phyloP scores from a whole-genome alignment of 768 basidiomycete species.

The Suillus spraguei region DNA sequence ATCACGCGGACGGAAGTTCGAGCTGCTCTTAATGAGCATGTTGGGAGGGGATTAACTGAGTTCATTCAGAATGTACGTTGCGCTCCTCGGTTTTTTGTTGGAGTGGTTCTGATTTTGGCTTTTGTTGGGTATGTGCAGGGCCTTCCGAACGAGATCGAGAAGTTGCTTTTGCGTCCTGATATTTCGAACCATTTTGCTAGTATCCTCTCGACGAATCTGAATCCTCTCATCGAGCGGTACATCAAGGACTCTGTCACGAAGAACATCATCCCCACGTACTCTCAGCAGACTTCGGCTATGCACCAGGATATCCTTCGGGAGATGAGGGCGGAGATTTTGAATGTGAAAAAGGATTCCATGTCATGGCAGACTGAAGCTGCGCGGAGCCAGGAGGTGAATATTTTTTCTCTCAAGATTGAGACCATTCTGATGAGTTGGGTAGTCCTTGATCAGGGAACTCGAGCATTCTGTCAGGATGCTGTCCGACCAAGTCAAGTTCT shows the following conservation, averaged over 20 bases:
- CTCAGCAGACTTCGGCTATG: constrained; percentile 71
- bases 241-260: constrained; percentile 79
- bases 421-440: constrained; percentile 16
- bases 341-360: constrained; percentile 77
- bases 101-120: constrained; percentile 6
- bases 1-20: constrained; percentile 85
- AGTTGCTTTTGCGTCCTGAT: constrained; percentile 73
- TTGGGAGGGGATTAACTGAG: constrained; percentile 72
- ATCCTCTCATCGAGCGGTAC: constrained; percentile 77
- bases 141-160: constrained; percentile 79
- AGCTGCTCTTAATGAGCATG: constrained; percentile 74
- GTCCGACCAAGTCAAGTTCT: constrained; percentile 82
- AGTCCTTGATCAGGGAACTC: constrained; percentile 79
- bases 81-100: not conserved
- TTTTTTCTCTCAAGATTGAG: not conserved
- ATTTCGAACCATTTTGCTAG: constrained; percentile 77
- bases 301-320: constrained; percentile 82
- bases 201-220: constrained; percentile 68
- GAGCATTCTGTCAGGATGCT: constrained; percentile 76
- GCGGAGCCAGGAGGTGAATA: constrained; percentile 74
- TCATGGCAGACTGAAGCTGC: constrained; percentile 82
- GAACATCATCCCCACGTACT: constrained; percentile 74
- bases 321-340: constrained; percentile 72
- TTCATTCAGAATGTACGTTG: constrained; percentile 66
- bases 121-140: constrained; percentile 43